Conservation (phyloP, 2,329 filamentous ascomycete species). For the Dactylellina sp. region DNA sequence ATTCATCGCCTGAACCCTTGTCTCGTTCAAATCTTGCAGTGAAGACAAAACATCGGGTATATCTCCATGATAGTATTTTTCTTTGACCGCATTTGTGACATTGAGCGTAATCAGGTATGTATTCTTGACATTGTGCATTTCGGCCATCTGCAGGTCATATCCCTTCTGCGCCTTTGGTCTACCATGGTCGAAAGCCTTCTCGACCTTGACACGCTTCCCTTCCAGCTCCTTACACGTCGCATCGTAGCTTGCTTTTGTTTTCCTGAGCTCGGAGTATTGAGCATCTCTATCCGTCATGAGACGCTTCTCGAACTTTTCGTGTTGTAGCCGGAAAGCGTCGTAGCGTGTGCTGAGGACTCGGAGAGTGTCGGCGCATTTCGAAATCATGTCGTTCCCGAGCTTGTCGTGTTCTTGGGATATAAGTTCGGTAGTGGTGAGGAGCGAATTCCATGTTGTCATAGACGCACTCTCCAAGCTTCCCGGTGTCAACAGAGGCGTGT, state of each 20-base stretch:
- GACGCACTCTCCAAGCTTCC: conserved; percentile 96
- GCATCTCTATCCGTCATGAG: conserved; percentile 88
- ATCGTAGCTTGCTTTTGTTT: conserved; percentile 94
- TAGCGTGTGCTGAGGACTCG: conserved; percentile 79
- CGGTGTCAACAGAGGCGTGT: conserved; percentile 90
- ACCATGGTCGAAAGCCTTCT: conserved; percentile 81
- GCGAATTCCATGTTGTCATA: conserved; percentile 95
- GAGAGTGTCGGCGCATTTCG: conserved; percentile 85
- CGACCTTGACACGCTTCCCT: conserved; percentile 91
- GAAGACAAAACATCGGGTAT: conserved; percentile 85
- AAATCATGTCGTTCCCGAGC: conserved; percentile 81
- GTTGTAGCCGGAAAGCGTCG: conserved; percentile 91
- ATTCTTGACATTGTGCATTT: conserved; percentile 99
- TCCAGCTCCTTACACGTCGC: conserved; percentile 93
- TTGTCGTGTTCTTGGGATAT: conserved; percentile 89
- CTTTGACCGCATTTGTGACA: conserved; percentile 96
- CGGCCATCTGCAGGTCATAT: conserved; percentile 89
- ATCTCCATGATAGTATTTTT: conserved; percentile 97
- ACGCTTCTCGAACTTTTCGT: conserved; percentile 87
- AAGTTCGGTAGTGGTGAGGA: conserved; percentile 88
- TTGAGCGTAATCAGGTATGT: conserved; percentile 97
- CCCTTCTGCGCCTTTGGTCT: conserved; percentile 82
- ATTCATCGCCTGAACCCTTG: conserved; percentile 85
- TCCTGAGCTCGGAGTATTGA: conserved; percentile 85
- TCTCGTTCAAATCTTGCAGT: conserved; percentile 92